Percentiles rank a stretch among this genome's conserved stretches.
These are phyloP conservation scores for Penicillium paneum DNA, from an alignment of 2,329 filamentous ascomycete genomes.

Conservation along the genomic window DNA sequence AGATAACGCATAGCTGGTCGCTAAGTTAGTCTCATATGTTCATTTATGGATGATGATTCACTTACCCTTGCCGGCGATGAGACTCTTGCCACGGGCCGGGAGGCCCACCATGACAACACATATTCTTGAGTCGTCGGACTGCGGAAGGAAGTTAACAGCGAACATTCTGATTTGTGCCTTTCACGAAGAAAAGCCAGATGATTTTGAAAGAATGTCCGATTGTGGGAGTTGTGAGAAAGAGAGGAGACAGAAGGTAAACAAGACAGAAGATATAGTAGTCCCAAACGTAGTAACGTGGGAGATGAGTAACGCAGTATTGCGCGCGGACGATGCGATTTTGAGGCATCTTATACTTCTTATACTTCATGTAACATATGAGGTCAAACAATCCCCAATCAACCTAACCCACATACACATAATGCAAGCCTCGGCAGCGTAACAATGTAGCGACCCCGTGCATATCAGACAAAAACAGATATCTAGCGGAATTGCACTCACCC, in stretches of 20 bases:
- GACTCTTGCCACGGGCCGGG: conserved; percentile 91
- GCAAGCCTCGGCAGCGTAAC: conserved; percentile 1
- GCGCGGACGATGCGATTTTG: background rate
- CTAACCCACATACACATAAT: background rate
- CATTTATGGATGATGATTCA: conserved; percentile 7
- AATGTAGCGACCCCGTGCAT: background rate
- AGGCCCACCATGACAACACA: conserved; percentile 99
- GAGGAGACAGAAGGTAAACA: background rate
- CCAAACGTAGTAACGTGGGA: background rate
- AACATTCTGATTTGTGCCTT: background rate
- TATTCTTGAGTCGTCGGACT: conserved; percentile 94
- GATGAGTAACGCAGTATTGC: too few relatives aligned
- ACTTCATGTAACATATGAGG: background rate
- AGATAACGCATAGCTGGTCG: conserved; percentile 81
- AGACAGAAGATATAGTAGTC: background rate
- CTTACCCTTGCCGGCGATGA: conserved; percentile 94
- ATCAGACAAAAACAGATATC: background rate
- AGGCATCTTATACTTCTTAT: background rate
- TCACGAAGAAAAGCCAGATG: background rate
- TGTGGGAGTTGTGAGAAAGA: background rate
- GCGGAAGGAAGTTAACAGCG: conserved; percentile 57
- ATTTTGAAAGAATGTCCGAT: background rate
- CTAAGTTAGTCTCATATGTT: conserved; percentile 11
- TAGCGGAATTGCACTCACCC: conserved; percentile 17
- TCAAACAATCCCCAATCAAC: background rate